Base-by-base conservation (phyloP, 257 asterid genomes). In the Scutellaria minor region DNA sequence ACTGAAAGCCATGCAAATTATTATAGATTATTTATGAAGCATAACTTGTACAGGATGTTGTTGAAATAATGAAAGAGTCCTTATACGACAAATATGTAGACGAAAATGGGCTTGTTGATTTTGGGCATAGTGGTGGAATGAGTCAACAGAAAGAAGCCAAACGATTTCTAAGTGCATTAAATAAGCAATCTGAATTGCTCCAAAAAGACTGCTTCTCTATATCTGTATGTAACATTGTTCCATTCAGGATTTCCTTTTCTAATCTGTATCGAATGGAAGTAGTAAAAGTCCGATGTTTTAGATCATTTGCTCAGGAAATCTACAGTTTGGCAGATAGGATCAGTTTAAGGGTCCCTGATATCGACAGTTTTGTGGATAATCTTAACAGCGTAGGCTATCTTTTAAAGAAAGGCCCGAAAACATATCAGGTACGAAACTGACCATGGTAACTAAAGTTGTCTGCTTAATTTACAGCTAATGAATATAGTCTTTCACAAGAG, bases 91-190 rank as follows among this genome's bases (percentile, higher is more conserved):
- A 94, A 82, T 94, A 85, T 51, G 96, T 89, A 48, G 96, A 94
- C 54, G 98, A 94, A 75, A 91, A 94, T 70, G 98, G 97, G 51
- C 77, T 79, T 72, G 96, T 94, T 70, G 98, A 91, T 89, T 94
- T 91, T 78, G 96, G 95, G 57, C 87, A 96, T 41, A 94, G 97
- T 74, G 96, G 98, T 77, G 97, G 98, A 69, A 94, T 94, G 97
- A 94, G 97, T 78, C 96, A 91, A 75, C 97, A 94, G 84, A 94
- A 94, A 84, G 97, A 94, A 86, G 96, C 96, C 65, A 94, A 94
- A 66, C 88, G 96, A 41, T 88, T 94, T 79, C 65, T 94, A 80
- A 85, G 93, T 80, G 97, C 96, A 63, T 78, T 94, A 78, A 87
- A 91, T 79, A 85, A 89, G 86, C 96, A 88, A 48, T 89, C 97